These are phyloP conservation scores for Licmophora abbreviata DNA, from an alignment of 108 stramenopile species.

Conservation along the genomic window DNA sequence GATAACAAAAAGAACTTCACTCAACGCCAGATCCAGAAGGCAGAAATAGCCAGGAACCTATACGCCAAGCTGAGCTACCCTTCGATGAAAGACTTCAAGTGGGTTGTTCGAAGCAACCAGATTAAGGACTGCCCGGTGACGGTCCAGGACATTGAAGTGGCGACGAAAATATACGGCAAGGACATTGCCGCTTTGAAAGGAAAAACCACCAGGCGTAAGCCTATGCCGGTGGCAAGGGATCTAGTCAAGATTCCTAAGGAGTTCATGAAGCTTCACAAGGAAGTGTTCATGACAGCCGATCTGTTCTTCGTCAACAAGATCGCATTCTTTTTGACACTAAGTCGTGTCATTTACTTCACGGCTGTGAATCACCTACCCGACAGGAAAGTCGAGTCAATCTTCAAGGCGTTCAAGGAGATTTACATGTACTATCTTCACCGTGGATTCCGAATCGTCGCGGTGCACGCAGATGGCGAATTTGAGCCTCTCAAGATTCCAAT, in stretches of 20 bases:
- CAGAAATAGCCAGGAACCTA: constrained; percentile 12
- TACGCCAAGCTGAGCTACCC: constrained; percentile 18
- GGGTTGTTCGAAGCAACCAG: constrained; percentile 10
- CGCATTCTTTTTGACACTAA: no score
- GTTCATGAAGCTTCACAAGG: no score
- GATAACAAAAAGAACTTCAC: constrained; percentile 8
- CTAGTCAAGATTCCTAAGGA: constrained; percentile 2
- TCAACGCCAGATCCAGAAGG: constrained; percentile 5
- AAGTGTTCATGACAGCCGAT: no score
- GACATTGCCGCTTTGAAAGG: constrained; percentile 29
- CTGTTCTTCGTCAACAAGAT: no score
- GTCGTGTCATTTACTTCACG: no score
- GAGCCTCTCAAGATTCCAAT: no score
- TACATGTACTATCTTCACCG: no score
- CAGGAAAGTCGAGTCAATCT: no score
- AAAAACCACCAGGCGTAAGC: constrained; percentile 14
- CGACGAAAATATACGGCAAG: constrained; percentile 25
- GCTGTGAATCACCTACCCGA: no score
- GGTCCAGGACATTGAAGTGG: constrained; percentile 14
- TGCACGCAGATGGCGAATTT: no score
- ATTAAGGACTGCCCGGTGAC: constrained; percentile 34
- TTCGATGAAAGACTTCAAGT: constrained; percentile 13
- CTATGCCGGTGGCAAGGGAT: not conserved
- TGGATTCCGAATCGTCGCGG: no score
- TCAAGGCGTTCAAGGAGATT: no score